phyloP scores from a whole-genome alignment of 1,139 yeast genomes.

The Wickerhamomyces sp. region DNA sequence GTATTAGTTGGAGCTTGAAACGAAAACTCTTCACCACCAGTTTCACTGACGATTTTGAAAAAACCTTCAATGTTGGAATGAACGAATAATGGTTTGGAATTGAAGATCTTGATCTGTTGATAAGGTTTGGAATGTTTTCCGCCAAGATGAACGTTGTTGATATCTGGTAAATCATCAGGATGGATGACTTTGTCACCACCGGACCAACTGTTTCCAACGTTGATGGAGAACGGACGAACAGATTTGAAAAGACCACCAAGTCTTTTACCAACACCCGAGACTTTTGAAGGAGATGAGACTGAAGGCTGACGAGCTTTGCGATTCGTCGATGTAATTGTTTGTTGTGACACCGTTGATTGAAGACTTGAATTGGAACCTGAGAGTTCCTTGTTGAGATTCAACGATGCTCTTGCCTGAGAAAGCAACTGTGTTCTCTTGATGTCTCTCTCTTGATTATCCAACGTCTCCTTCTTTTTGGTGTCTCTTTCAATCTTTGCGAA shows the following conservation, averaged over 20 bases:
- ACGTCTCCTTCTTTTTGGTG: conserved; percentile 35
- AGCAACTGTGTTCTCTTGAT: conserved; percentile 24
- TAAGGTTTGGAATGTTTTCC: conserved; percentile 47
- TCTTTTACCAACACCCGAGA: conserved; percentile 30
- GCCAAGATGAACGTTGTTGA: conserved; percentile 35
- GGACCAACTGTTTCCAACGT: conserved; percentile 31
- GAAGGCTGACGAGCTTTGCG: conserved; percentile 7
- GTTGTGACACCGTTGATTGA: conserved; percentile 12
- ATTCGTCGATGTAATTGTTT: conserved; percentile 9
- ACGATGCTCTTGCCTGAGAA: conserved; percentile 20
- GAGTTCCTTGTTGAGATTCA: conserved; percentile 6
- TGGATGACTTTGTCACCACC: conserved; percentile 48
- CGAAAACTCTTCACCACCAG: conserved; percentile 50
- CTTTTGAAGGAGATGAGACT: conserved; percentile 18
- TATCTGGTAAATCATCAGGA: conserved; percentile 56
- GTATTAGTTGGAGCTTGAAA: conserved; percentile 64
- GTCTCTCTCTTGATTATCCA: conserved; percentile 36
- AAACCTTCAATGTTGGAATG: conserved; percentile 31
- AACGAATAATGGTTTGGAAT: conserved; percentile 27
- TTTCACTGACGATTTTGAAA: conserved; percentile 57
- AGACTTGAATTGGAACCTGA: conserved; percentile 8
- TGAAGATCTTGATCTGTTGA: conserved; percentile 47
- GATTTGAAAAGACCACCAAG: conserved; percentile 39
- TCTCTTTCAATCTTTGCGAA: conserved; percentile 49
- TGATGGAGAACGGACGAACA: conserved; percentile 42